phyloP scores from a whole-genome alignment of 495 filamentous ascomycete genomes.

The Viridothelium virens region DNA sequence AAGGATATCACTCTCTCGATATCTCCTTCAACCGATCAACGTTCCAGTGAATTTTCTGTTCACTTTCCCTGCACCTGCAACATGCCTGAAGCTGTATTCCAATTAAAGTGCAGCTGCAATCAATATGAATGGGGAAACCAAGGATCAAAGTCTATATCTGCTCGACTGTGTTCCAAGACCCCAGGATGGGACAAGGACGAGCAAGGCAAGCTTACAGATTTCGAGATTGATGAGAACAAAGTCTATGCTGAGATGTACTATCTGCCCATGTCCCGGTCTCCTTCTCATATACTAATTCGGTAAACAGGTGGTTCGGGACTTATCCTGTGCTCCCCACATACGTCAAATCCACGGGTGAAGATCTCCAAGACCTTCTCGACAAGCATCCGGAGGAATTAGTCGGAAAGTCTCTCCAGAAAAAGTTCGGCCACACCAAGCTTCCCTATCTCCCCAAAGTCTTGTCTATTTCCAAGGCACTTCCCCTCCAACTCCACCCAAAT shows the following conservation, averaged over 20 bases:
- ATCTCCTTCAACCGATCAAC: neutral
- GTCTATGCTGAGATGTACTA: slow-evolving; percentile 48
- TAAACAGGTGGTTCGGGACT: slow-evolving; percentile 72
- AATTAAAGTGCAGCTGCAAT: slow-evolving; percentile 48
- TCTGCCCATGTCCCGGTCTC: neutral
- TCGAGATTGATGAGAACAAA: slow-evolving; percentile 47
- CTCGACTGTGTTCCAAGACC: slow-evolving; percentile 62
- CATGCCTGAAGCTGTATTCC: slow-evolving; percentile 37
- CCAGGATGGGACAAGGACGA: slow-evolving; percentile 49
- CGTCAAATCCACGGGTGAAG: slow-evolving; percentile 53
- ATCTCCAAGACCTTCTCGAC: slow-evolving; percentile 57
- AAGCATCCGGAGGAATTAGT: slow-evolving; percentile 56
- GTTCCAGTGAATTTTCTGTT: no score
- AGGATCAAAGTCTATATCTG: slow-evolving; percentile 56
- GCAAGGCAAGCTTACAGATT: slow-evolving; percentile 20
- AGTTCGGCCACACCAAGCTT: slow-evolving; percentile 54
- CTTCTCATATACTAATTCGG: neutral
- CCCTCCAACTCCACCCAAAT: slow-evolving; percentile 73
- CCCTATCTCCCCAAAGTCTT: slow-evolving; percentile 75
- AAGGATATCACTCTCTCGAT: neutral
- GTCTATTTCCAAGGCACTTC: slow-evolving; percentile 70
- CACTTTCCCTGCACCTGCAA: neutral
- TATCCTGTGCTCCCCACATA: slow-evolving; percentile 64
- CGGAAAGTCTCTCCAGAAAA: slow-evolving; percentile 53
- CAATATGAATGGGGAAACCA: slow-evolving; percentile 61